These are phyloP conservation scores for Botrytis sinoallii DNA, from an alignment of 2,329 filamentous ascomycete genomes.

Conservation along the genomic window DNA sequence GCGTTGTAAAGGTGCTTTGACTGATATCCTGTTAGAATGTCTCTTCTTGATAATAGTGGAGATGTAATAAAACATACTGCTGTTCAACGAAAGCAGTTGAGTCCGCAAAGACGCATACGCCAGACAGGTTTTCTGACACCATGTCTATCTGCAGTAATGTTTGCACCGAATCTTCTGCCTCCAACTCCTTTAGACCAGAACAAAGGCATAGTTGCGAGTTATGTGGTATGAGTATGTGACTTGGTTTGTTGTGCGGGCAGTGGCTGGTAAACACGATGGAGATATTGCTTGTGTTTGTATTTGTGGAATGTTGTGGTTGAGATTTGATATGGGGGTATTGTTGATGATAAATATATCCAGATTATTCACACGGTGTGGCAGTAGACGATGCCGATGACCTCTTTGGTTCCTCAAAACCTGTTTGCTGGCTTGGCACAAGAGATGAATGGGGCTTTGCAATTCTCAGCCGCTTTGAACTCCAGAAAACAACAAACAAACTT, in stretches of 20 bases:
- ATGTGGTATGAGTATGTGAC: not conserved
- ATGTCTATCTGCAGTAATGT: constrained; percentile 13
- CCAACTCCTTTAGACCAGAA: constrained; percentile 14
- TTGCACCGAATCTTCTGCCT: constrained; percentile 12
- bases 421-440: constrained; percentile 8
- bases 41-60: not conserved
- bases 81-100: constrained; percentile 12
- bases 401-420: constrained; percentile 13
- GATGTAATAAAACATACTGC: not conserved
- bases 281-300: constrained; percentile 1
- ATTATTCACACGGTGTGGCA: not conserved
- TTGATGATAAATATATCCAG: constrained; percentile 7
- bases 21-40: not conserved
- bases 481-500: not conserved
- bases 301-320: not conserved
- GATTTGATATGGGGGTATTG: not conserved
- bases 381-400: not conserved
- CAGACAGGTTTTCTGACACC: constrained; percentile 6
- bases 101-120: constrained; percentile 13
- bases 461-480: not conserved
- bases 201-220: not conserved
- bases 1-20: not conserved
- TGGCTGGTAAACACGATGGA: not conserved
- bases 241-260: not conserved
- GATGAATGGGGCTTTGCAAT: not conserved